Conservation (phyloP, 2,329 filamentous ascomycete genomes). For the Dothideomycetidae sp. region DNA sequence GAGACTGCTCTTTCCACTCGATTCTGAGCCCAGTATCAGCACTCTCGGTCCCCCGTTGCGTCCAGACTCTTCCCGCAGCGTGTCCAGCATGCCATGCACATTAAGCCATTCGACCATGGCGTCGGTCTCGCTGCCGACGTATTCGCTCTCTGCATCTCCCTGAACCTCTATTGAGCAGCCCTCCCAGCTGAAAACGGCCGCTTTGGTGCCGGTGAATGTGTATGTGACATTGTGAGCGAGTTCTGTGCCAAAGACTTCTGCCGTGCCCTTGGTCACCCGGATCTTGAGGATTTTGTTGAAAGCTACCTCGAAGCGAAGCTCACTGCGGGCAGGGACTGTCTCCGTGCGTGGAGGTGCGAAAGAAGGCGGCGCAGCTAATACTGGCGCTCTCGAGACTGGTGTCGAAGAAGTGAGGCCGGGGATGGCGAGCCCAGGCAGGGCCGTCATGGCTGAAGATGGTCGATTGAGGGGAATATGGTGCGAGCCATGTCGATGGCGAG, state of each 20-base stretch:
- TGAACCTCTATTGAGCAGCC: conserved; percentile 75
- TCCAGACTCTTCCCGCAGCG: conserved; percentile 47
- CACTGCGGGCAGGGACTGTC: conserved; percentile 31
- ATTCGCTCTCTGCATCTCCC: conserved; percentile 53
- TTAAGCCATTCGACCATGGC: conserved; percentile 64
- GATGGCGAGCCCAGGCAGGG: conserved; percentile 34
- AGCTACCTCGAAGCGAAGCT: conserved; percentile 29
- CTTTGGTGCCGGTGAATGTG: conserved; percentile 66
- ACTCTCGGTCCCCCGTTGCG: conserved; percentile 54
- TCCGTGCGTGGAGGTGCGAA: conserved; percentile 23
- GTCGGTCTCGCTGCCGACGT: conserved; percentile 63
- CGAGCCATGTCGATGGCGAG: too few relatives aligned
- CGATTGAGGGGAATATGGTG: too few relatives aligned
- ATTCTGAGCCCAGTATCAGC: conserved; percentile 63
- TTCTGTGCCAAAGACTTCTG: conserved; percentile 91
- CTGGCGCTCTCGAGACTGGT: conserved; percentile 16
- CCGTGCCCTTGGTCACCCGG: conserved; percentile 63
- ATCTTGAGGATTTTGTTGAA: conserved; percentile 24
- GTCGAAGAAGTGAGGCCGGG: conserved; percentile 21
- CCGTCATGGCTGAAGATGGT: conserved; percentile 24
- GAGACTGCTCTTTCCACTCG: conserved; percentile 52
- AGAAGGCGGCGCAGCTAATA: conserved; percentile 15
- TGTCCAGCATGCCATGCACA: conserved; percentile 73
- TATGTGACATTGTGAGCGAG: conserved; percentile 70
- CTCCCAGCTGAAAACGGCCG: conserved; percentile 82